Evolutionary conservation across 164 flowering plant genomes (phyloP).

Genomic region (Liriodendron chinense): DNA sequence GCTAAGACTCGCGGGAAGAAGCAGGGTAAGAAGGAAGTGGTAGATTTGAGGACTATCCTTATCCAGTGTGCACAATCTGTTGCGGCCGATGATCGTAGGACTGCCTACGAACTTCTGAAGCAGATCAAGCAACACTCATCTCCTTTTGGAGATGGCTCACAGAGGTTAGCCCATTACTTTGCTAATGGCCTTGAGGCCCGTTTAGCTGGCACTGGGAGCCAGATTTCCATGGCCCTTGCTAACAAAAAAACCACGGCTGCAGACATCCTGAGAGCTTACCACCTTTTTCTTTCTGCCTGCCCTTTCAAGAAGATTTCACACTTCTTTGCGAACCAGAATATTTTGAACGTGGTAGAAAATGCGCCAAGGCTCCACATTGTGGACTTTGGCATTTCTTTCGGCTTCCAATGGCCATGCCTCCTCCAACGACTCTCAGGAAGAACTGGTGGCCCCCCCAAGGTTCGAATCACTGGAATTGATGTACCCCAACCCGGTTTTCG

Average conservation of each 20-base stretch:
- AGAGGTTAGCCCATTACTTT: slow-evolving; percentile 71
- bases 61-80: slow-evolving; percentile 78
- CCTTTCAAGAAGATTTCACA: slow-evolving; percentile 75
- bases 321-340: slow-evolving; percentile 55
- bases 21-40: slow-evolving; percentile 52
- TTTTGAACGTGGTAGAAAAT: slow-evolving; percentile 28
- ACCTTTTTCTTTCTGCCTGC: slow-evolving; percentile 56
- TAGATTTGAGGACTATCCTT: slow-evolving; percentile 76
- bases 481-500: slow-evolving; percentile 86
- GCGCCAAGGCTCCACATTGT: slow-evolving; percentile 63
- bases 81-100: slow-evolving; percentile 69
- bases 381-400: slow-evolving; percentile 84
- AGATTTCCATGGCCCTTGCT: slow-evolving; percentile 48
- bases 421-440: slow-evolving; percentile 54
- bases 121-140: slow-evolving; percentile 75
- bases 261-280: slow-evolving; percentile 70
- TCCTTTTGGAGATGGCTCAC: slow-evolving; percentile 77
- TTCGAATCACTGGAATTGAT: slow-evolving; percentile 82
- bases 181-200: slow-evolving; percentile 90
- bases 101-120: slow-evolving; percentile 61
- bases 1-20: slow-evolving; percentile 59
- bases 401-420: slow-evolving; percentile 90
- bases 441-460: slow-evolving; percentile 70
- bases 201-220: slow-evolving; percentile 83
- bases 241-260: slow-evolving; percentile 56